A percentile compares a stretch with the other conserved stretches of the same genome.
These are phyloP conservation scores for Heterobasidion occidentale DNA, from an alignment of 1,284 basidiomycete species.

Conservation along the genomic window DNA sequence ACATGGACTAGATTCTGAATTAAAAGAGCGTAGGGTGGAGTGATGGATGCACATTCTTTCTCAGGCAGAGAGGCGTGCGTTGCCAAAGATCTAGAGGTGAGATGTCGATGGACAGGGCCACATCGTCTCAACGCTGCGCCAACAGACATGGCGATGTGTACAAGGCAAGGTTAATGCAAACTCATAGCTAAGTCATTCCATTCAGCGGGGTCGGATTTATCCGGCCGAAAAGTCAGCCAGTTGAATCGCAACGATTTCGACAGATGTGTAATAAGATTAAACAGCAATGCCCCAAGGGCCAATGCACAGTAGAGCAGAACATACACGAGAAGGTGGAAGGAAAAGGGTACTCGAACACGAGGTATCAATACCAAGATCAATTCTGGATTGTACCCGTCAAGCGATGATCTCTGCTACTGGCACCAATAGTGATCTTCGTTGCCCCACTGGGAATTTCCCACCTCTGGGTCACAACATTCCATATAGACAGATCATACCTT, in stretches of 20 bases:
- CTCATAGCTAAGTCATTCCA: not conserved
- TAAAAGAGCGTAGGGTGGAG: constrained; percentile 81
- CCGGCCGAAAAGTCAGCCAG: not conserved
- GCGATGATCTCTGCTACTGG: constrained; percentile 43
- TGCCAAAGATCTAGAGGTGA: constrained; percentile 32
- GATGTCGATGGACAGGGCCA: constrained; percentile 4
- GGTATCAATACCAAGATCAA: not conserved
- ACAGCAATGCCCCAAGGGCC: too few relatives aligned
- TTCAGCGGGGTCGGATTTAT: not conserved
- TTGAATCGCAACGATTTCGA: not conserved
- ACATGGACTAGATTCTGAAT: constrained; percentile 72
- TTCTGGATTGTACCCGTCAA: constrained; percentile 22
- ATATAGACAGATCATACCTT: constrained; percentile 34
- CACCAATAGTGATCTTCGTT: constrained; percentile 38
- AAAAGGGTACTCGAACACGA: too few relatives aligned
- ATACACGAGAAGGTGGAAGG: too few relatives aligned
- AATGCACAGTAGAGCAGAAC: too few relatives aligned
- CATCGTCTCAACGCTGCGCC: constrained; percentile 6
- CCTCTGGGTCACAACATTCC: constrained; percentile 34
- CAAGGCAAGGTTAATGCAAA: not conserved
- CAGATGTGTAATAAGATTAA: not conserved
- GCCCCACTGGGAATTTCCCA: constrained; percentile 39
- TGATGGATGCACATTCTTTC: constrained; percentile 75
- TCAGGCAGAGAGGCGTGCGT: constrained; percentile 44
- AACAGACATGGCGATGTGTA: constrained; percentile 4